Base-by-base conservation (phyloP, 2,329 filamentous ascomycete species). In the Teratosphaeria destructans region DNA sequence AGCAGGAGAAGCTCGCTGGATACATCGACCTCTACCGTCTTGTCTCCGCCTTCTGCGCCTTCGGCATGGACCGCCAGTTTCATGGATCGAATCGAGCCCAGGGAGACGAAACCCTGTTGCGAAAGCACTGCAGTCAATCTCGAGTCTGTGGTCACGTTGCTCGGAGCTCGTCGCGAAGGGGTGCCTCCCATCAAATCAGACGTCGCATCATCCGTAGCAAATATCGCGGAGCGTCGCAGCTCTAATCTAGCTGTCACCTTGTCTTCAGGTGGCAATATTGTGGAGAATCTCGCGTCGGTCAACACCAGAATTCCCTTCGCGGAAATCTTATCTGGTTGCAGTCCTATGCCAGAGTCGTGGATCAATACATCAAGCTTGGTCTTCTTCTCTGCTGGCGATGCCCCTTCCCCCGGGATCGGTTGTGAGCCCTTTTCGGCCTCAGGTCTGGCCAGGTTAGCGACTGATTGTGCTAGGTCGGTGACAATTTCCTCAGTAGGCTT, bases 51-150 rank as follows among this genome's bases (percentile, higher is more conserved):
- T 39, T 85, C 81, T 12, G 92, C 77, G 54, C 84, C 82, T 2
- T 94, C 79, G 2, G 78, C 76, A 0, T 85, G 82, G 12, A 47
- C 26, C 14, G 55, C 26, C 12, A 37, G 29, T 62, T 85, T 88
- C 0, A 92, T 91, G 2, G 91, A 87, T 19, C 91, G 95, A 53
- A 96, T 88, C 55, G 89, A 90, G 66, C 89, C 91, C 37, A 99
- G 85, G 52, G 90, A 87, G 6, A 96, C 90, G 69, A 86, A 99
- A 0, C 94, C 94, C 66, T 82, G 79, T 6, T 81, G 76, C 58
- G 84, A 72, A 59, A 86, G 70, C 32, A 77, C 72, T 23, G 76
- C 72, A 10, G 82, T 71, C 8, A 73, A 58, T 12, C 61, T 66
- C 19, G 65, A 49, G 55, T 59, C 61, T 27, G 63, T 66, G 19